Percentiles rank a stretch among this genome's conserved stretches.
These are phyloP conservation scores for Coemansia sp. DNA, from an alignment of 371 early-diverging fungal species.

Conservation along the genomic window DNA sequence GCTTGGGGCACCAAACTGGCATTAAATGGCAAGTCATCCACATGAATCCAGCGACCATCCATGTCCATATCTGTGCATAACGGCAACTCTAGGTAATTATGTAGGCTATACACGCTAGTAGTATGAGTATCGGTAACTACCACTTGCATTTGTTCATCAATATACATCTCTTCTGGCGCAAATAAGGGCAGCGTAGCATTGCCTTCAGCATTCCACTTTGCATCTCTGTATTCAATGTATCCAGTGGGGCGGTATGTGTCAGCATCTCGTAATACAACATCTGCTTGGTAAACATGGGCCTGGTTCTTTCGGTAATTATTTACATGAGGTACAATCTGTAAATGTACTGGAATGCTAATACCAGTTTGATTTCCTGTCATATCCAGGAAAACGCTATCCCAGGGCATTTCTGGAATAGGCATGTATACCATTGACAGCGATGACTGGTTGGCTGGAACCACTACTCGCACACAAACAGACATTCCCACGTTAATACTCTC, in stretches of 20 bases:
- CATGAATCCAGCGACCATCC: slow-evolving; percentile 55
- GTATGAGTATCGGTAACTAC: slow-evolving; percentile 1
- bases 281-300: slow-evolving; percentile 55
- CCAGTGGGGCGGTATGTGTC: slow-evolving; percentile 48
- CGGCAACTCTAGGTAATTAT: slow-evolving; percentile 50
- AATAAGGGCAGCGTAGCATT: neutral
- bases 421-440: slow-evolving; percentile 3
- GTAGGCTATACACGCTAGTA: neutral
- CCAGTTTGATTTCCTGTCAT: slow-evolving; percentile 2
- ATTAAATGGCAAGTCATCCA: slow-evolving; percentile 18
- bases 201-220: slow-evolving; percentile 55
- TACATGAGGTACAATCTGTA: slow-evolving; percentile 3
- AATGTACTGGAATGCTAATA: slow-evolving; percentile 17
- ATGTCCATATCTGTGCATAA: slow-evolving; percentile 49
- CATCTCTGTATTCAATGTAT: slow-evolving; percentile 54
- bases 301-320: neutral
- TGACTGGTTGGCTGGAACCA: slow-evolving; percentile 13
- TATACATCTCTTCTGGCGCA: slow-evolving; percentile 31
- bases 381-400: slow-evolving; percentile 41
- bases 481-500: neutral
- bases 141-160: slow-evolving; percentile 13
- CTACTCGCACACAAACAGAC: slow-evolving; percentile 23
- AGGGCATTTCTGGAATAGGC: slow-evolving; percentile 28
- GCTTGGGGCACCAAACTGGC: neutral
- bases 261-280: slow-evolving; percentile 39